Conservation (phyloP, 179 eudicot species). For the Beta corolliflora region DNA sequence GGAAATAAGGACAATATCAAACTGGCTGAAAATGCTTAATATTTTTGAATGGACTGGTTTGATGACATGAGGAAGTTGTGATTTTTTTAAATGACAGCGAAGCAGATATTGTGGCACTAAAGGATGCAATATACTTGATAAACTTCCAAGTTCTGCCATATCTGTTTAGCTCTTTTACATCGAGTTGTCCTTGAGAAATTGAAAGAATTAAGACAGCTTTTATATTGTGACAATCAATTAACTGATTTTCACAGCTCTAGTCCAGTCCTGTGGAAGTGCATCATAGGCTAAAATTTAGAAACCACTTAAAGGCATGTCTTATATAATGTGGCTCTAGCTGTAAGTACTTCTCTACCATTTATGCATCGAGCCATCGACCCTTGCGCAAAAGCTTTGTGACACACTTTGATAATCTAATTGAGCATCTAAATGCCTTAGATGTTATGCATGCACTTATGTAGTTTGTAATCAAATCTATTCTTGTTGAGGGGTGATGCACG, state of each 20-base stretch:
- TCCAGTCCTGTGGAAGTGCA: not conserved
- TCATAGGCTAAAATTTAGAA: not conserved
- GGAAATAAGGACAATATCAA: not conserved
- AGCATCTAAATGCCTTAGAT: not conserved
- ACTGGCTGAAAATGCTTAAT: not conserved
- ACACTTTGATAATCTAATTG: not conserved
- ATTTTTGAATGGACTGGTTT: not conserved
- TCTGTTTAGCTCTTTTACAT: not conserved
- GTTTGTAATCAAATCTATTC: not conserved
- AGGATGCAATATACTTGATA: not conserved
- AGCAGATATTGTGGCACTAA: not conserved
- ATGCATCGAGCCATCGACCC: not conserved
- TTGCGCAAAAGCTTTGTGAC: not conserved
- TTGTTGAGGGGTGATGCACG: conserved; percentile 18
- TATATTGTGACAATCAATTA: not conserved
- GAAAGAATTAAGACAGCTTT: not conserved
- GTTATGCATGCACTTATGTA: conserved; percentile 12
- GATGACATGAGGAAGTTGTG: not conserved
- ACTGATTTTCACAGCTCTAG: not conserved
- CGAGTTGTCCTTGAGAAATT: not conserved
- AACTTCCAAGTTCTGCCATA: not conserved
- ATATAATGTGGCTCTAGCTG: not conserved
- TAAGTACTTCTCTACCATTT: not conserved
- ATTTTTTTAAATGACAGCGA: not conserved
- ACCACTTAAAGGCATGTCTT: too few species aligned